Evolutionary conservation across 306 rosid genomes (phyloP).

Genomic region (Mucuna pruriens): DNA sequence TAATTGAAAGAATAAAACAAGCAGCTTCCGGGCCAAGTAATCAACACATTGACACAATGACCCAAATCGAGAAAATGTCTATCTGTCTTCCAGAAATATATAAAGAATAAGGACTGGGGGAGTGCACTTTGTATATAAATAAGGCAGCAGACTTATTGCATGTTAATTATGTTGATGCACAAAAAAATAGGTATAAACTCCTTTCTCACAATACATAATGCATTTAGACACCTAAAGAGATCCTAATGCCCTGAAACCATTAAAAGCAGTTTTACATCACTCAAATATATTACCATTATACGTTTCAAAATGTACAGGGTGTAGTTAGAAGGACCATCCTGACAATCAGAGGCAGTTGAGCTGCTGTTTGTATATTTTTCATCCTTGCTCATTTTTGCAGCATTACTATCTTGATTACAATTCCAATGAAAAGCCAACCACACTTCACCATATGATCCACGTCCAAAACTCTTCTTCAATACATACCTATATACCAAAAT

Average conservation of each 20-base stretch:
- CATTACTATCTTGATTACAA: slow-evolving; percentile 60
- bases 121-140: background rate
- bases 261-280: slow-evolving; percentile 23
- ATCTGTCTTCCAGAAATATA: background rate
- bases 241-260: slow-evolving; percentile 34
- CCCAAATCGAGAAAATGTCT: slow-evolving; percentile 18
- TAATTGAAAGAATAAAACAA: background rate
- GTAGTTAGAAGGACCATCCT: slow-evolving; percentile 58
- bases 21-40: slow-evolving; percentile 24
- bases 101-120: background rate
- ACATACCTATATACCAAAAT: slow-evolving; percentile 69
- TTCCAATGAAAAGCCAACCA: slow-evolving; percentile 96
- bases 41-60: background rate
- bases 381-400: slow-evolving; percentile 48
- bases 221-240: slow-evolving; percentile 26
- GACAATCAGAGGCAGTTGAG: slow-evolving; percentile 55
- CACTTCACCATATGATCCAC: slow-evolving; percentile 98
- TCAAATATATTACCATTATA: slow-evolving; percentile 73
- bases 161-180: slow-evolving; percentile 14
- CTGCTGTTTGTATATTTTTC: slow-evolving; percentile 44
- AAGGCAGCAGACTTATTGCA: slow-evolving; percentile 6
- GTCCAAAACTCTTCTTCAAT: slow-evolving; percentile 85
- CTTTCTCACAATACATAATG: slow-evolving; percentile 9
- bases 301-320: slow-evolving; percentile 87
- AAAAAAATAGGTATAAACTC: background rate